Evolutionary conservation across 2,329 filamentous ascomycete species (phyloP), one percentile per base, ranked within the genome.

Genomic region (Elsinoe australis): DNA sequence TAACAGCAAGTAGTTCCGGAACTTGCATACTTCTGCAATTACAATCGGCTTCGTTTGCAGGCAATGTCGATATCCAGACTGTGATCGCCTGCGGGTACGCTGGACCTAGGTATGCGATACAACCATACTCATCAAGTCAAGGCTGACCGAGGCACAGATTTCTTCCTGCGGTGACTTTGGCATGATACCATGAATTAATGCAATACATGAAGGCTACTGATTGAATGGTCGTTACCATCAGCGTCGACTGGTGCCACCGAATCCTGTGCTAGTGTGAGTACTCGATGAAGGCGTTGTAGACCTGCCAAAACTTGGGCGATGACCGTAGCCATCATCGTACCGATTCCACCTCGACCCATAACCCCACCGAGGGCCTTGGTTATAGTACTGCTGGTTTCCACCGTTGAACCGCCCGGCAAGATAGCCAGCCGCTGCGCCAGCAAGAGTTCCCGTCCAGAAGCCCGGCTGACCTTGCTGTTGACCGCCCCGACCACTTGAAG

Each of bases 51-150:
- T 78, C 79, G 51, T 76, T 79, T 19, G 79, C 82, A 39, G 73
- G 77, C 3, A 94, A 94, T 58, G 94, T 95, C 54, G 88, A 95
- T 61, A 87, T 96, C 31, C 85, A 95, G 64, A 87, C 83, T 36
- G 82, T 95, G 18, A 76, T 88, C 50, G 85, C 82, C 1, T 82
- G 85, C 59, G 90, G 90, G 0, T 95, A 82, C 65, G 85, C 87
- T 0, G 90, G 90, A 3, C 85, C 86, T 7, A 78, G 89, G 51
- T 95, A 52, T 28, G 34, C 17, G 31, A 48, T 7, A 29, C 12
- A 12, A 29, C 12, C 7, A 29, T 29, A 29, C 26, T 29, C 12
- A 12, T 12, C 7, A 6, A 12, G 12, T 12, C 26, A 12, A 12
- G 12, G 12, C 12, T 29, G 26, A 29, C 26, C 12, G 6, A 12